phyloP scores from a whole-genome alignment of 2,329 filamentous ascomycete species.

The Simplicillium aogashimaense region DNA sequence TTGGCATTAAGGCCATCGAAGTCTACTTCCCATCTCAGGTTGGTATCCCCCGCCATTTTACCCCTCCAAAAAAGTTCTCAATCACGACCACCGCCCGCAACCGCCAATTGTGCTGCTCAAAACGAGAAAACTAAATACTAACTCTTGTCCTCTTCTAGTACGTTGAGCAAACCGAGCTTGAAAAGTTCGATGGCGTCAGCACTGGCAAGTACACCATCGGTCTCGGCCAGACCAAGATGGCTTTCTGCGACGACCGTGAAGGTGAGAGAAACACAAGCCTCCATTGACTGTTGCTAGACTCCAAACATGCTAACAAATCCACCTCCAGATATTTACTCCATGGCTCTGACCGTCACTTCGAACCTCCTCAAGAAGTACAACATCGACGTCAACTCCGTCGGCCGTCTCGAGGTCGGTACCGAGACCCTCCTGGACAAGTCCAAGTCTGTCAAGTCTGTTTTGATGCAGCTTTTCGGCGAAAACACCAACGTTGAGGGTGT shows the following conservation, averaged over 20 bases:
- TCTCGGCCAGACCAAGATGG: conserved; percentile 85
- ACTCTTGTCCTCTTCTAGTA: conserved; percentile 42
- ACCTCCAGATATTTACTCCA: conserved; percentile 70
- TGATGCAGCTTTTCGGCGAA: conserved; percentile 78
- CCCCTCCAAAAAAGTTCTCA: conserved; percentile 6
- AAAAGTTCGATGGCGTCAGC: conserved; percentile 78
- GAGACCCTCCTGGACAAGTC: conserved; percentile 84
- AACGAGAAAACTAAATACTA: too few species aligned
- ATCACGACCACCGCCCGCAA: conserved; percentile 1
- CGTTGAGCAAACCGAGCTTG: conserved; percentile 73
- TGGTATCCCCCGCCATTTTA: conserved; percentile 24
- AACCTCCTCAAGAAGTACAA: conserved; percentile 76
- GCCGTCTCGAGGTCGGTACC: conserved; percentile 75
- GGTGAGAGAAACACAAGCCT: conserved; percentile 34
- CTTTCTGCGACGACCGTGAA: conserved; percentile 84
- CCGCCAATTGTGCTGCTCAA: too few species aligned
- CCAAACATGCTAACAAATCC: conserved; percentile 10
- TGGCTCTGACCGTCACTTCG: conserved; percentile 68
- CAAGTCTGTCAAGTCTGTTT: conserved; percentile 80
- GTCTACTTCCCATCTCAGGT: conserved; percentile 84
- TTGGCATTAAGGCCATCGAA: conserved; percentile 89
- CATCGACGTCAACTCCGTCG: conserved; percentile 68
- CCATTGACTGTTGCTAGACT: background rate
- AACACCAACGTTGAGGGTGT: conserved; percentile 80
- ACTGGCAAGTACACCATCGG: conserved; percentile 85